These are phyloP conservation scores for Phytophthora pluvialis DNA, from an alignment of 352 stramenopile genomes.

Conservation along the genomic window DNA sequence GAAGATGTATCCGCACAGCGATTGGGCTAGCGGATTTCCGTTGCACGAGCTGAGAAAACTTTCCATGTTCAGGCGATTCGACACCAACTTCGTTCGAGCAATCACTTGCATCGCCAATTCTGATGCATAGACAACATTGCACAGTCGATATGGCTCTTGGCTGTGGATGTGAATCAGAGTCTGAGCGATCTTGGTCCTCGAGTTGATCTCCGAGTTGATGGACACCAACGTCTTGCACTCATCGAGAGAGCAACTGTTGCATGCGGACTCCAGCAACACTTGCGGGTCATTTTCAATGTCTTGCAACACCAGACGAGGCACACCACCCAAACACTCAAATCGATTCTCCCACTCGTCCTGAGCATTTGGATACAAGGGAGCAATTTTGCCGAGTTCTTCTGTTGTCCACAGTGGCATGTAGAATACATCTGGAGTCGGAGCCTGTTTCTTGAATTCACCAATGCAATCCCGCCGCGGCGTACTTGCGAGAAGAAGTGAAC, in stretches of 20 bases:
- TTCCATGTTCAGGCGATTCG: too few species aligned
- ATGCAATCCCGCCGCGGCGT: background rate
- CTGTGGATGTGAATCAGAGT: background rate
- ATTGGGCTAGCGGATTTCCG: conserved; percentile 31
- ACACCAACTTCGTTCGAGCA: too few species aligned
- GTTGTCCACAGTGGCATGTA: conserved; percentile 5
- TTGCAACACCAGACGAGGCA: conserved; percentile 6
- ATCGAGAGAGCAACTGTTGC: background rate
- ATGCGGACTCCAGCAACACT: background rate
- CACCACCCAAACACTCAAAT: background rate
- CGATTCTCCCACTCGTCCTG: background rate
- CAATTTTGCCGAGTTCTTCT: background rate
- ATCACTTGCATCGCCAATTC: too few species aligned
- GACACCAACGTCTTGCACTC: conserved; percentile 5
- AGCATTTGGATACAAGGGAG: conserved; percentile 1
- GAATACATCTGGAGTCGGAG: conserved; percentile 5
- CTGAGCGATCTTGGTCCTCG: conserved; percentile 5
- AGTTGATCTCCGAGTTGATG: conserved; percentile 1
- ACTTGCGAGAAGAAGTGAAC: background rate
- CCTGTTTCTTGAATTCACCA: conserved; percentile 1
- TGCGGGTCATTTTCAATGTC: conserved; percentile 8
- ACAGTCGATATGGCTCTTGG: too few species aligned
- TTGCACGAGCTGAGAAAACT: too few species aligned
- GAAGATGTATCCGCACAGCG: conserved; percentile 45
- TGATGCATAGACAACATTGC: background rate